Conservation (phyloP, 1,284 basidiomycete genomes). For the Trichosporon sp. region DNA sequence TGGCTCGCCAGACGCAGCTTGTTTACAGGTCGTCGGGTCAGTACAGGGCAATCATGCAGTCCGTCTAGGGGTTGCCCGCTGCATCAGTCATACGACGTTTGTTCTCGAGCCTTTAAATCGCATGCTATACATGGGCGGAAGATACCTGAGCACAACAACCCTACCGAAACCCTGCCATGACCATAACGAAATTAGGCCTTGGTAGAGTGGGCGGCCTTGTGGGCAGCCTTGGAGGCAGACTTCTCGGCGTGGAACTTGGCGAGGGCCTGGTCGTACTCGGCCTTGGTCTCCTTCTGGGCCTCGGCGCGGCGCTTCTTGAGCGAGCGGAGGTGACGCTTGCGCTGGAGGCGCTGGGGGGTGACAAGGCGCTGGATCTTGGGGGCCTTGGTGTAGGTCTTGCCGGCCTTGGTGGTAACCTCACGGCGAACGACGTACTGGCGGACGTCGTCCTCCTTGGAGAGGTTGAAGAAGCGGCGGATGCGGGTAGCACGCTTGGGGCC, state of each 20-base stretch:
- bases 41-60: neutral
- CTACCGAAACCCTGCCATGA: constrained; percentile 19
- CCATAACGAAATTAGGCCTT: constrained; percentile 15
- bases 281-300: constrained; percentile 90
- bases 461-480: constrained; percentile 97
- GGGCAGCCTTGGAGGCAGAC: constrained; percentile 70
- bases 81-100: neutral
- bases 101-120: constrained; percentile 5
- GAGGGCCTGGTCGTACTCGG: constrained; percentile 85
- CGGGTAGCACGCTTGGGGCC: constrained; percentile 81
- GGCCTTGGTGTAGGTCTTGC: constrained; percentile 97
- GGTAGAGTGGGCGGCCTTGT: constrained; percentile 53
- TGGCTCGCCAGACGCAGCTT: neutral
- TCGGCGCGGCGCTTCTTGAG: constrained; percentile 88
- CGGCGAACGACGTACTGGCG: constrained; percentile 89
- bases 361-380: constrained; percentile 74
- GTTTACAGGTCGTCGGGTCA: neutral
- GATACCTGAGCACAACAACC: constrained; percentile 20
- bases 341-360: constrained; percentile 92
- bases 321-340: constrained; percentile 88
- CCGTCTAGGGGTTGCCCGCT: neutral
- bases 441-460: constrained; percentile 97
- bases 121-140: constrained; percentile 21
- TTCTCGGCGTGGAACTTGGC: constrained; percentile 91
- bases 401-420: constrained; percentile 93